Conservation (phyloP, 2,329 filamentous ascomycete genomes). For the Septoria petroselini region DNA sequence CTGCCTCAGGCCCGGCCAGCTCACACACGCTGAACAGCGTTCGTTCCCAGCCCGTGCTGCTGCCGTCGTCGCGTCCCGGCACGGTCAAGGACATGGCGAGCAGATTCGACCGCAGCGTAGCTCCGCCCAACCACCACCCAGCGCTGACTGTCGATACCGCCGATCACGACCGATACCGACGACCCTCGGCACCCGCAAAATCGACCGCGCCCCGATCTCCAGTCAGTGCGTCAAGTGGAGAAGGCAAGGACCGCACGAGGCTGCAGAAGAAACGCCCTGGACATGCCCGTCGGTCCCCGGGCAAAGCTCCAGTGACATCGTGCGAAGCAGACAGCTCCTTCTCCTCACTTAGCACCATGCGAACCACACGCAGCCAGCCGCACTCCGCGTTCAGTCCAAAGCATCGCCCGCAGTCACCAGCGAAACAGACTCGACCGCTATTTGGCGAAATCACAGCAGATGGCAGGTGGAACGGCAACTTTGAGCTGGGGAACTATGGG, state of each 20-base stretch:
- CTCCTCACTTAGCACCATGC: conserved; percentile 27
- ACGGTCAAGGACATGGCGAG: conserved; percentile 75
- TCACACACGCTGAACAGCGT: conserved; percentile 25
- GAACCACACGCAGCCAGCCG: conserved; percentile 31
- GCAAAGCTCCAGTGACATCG: conserved; percentile 30
- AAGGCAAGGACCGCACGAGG: conserved; percentile 28
- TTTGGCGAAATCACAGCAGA: conserved; percentile 73
- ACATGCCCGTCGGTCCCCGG: conserved; percentile 25
- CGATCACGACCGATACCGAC: conserved; percentile 30
- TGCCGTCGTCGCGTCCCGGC: conserved; percentile 33
- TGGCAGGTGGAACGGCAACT: conserved; percentile 48
- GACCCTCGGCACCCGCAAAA: conserved; percentile 21
- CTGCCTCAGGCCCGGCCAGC: conserved; percentile 24
- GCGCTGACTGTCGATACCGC: conserved; percentile 25
- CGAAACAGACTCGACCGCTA: conserved; percentile 51
- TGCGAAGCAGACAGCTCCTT: conserved; percentile 32
- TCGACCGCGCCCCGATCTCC: conserved; percentile 30
- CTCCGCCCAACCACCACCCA: conserved; percentile 18
- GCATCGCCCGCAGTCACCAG: conserved; percentile 20
- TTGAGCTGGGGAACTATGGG: conserved; percentile 31
- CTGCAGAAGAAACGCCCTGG: conserved; percentile 35
- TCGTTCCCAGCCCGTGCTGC: conserved; percentile 33
- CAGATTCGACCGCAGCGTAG: conserved; percentile 63
- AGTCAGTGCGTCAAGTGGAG: conserved; percentile 25
- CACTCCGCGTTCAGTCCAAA: conserved; percentile 29